These are phyloP conservation scores for Akanthomyces muscarius DNA, from an alignment of 2,329 filamentous ascomycete species.

Conservation along the genomic window DNA sequence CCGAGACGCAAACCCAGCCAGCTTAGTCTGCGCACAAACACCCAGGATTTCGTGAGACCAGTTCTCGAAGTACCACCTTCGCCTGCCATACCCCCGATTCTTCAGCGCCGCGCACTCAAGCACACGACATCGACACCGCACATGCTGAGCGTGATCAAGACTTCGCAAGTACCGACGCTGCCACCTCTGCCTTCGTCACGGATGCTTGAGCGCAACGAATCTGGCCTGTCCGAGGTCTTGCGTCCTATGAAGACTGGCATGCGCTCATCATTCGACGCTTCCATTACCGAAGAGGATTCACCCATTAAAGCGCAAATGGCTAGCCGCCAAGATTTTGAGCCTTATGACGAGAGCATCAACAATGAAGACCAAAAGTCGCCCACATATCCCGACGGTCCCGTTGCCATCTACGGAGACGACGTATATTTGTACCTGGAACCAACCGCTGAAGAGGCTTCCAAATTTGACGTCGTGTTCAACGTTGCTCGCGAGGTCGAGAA, in stretches of 20 bases:
- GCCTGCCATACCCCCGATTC: constrained; percentile 52
- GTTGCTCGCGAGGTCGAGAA: constrained; percentile 79
- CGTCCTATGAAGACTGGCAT: constrained; percentile 46
- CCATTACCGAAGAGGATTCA: constrained; percentile 53
- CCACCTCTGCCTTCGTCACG: constrained; percentile 57
- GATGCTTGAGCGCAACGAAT: constrained; percentile 56
- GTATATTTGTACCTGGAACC: constrained; percentile 79
- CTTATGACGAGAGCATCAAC: constrained; percentile 63
- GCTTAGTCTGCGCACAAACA: constrained; percentile 70
- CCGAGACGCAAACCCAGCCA: constrained; percentile 73
- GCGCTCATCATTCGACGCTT: constrained; percentile 35
- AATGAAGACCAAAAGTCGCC: constrained; percentile 78
- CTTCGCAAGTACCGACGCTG: constrained; percentile 47
- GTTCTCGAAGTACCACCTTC: constrained; percentile 54
- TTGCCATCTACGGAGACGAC: constrained; percentile 74
- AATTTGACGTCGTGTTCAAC: constrained; percentile 81
- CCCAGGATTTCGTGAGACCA: constrained; percentile 51
- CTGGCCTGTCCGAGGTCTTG: constrained; percentile 55
- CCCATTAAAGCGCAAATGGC: constrained; percentile 60
- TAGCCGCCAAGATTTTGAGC: constrained; percentile 52
- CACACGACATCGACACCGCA: constrained; percentile 66
- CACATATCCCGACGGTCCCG: constrained; percentile 76
- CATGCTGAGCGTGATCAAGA: constrained; percentile 57
- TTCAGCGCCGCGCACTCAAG: constrained; percentile 60
- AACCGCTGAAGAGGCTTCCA: constrained; percentile 68